phyloP scores from a whole-genome alignment of 2,329 filamentous ascomycete species.

The Gremmenia infestans region DNA sequence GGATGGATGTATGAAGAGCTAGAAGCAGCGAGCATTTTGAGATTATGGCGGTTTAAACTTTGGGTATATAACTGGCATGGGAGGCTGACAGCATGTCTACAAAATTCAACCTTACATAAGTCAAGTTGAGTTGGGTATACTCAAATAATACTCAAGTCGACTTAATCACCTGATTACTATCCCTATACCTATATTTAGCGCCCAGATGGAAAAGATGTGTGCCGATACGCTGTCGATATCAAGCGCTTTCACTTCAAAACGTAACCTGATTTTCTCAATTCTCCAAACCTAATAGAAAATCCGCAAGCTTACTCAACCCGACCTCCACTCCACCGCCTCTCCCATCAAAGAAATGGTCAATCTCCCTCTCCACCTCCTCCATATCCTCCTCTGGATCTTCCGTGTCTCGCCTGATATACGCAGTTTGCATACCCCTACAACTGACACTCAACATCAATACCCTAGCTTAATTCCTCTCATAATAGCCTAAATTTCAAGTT shows the following conservation, averaged over 20 bases:
- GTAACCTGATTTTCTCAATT: slow-evolving; percentile 17
- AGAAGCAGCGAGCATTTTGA: no score
- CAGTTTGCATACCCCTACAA: slow-evolving; percentile 41
- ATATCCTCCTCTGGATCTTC: slow-evolving; percentile 47
- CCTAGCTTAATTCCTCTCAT: not conserved
- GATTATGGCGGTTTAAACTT: not conserved
- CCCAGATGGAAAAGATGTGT: no score
- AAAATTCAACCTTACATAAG: no score
- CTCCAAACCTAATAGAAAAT: not conserved
- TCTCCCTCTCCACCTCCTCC: slow-evolving; percentile 35
- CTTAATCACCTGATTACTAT: no score
- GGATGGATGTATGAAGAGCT: no score
- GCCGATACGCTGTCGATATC: no score
- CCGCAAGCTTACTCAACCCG: not conserved
- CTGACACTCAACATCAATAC: not conserved
- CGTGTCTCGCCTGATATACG: slow-evolving; percentile 49
- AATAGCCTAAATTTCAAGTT: not conserved
- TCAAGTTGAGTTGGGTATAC: no score
- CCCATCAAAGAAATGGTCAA: slow-evolving; percentile 29
- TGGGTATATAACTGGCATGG: slow-evolving; percentile 21
- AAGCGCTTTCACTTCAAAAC: no score
- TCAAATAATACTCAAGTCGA: no score
- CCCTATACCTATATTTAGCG: no score
- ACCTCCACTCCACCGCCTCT: not conserved
- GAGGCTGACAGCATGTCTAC: no score